phyloP scores from a whole-genome alignment of 2,329 filamentous ascomycete species.

The Alternaria triticina region DNA sequence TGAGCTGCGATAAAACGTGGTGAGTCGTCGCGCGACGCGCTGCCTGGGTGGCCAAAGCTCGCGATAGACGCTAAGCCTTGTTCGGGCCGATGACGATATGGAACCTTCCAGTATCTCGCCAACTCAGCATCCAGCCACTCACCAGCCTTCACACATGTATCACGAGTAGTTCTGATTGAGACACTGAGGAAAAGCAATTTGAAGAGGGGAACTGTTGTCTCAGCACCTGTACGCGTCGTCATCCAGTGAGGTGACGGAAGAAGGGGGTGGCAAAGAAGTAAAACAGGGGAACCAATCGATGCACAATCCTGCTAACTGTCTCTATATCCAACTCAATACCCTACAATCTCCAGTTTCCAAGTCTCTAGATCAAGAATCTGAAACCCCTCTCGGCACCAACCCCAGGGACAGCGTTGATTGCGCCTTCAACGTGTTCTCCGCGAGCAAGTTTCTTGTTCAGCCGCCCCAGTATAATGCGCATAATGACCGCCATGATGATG shows the following conservation, averaged over 20 bases:
- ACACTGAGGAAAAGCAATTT: not conserved
- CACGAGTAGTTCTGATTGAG: not conserved
- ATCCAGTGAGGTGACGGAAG: not conserved
- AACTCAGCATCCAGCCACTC: slow-evolving; percentile 7
- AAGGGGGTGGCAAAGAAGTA: slow-evolving; percentile 11
- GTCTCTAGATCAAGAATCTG: slow-evolving; percentile 64
- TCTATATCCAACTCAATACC: not conserved
- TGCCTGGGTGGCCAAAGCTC: slow-evolving; percentile 11
- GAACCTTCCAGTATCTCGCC: slow-evolving; percentile 28
- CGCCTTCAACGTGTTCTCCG: slow-evolving; percentile 62
- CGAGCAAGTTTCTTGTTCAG: slow-evolving; percentile 74
- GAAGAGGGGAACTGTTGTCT: not conserved
- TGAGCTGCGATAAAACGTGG: slow-evolving; percentile 16
- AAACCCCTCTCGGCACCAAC: slow-evolving; percentile 67
- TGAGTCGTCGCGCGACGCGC: slow-evolving; percentile 18
- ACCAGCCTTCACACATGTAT: not conserved
- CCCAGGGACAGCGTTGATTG: slow-evolving; percentile 62
- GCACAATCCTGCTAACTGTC: not conserved
- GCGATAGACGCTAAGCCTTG: slow-evolving; percentile 12
- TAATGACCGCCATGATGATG: slow-evolving; percentile 66
- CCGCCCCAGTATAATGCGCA: slow-evolving; percentile 68
- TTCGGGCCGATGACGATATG: slow-evolving; percentile 19
- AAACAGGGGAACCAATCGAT: slow-evolving; percentile 1
- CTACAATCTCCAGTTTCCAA: not conserved
- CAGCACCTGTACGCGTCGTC: not conserved